phyloP scores from a whole-genome alignment of 805 yeast genomes.

The Barnettozyma populi region DNA sequence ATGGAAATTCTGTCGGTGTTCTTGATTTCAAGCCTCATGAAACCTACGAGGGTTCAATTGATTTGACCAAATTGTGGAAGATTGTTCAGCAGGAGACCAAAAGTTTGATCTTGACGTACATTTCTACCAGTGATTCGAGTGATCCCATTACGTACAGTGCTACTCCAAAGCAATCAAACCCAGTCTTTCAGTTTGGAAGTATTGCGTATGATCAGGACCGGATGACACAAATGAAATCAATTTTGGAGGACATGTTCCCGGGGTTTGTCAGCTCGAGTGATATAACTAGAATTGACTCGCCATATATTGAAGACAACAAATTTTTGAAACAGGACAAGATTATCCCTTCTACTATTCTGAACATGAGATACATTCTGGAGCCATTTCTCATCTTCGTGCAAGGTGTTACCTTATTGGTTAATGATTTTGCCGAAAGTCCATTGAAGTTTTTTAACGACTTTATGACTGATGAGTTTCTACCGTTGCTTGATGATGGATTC shows the following conservation, averaged over 20 bases:
- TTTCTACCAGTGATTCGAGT: constrained; percentile 13
- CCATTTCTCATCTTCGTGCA: constrained; percentile 65
- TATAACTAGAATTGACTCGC: constrained; percentile 31
- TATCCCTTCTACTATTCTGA: constrained; percentile 66
- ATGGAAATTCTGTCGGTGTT: neutral
- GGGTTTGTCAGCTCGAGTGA: constrained; percentile 45
- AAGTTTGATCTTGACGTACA: constrained; percentile 18
- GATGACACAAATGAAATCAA: constrained; percentile 36
- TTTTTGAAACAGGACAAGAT: constrained; percentile 56
- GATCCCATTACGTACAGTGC: constrained; percentile 1
- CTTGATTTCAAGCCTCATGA: neutral
- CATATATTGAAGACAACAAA: constrained; percentile 57
- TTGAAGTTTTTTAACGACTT: constrained; percentile 52
- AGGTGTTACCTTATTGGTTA: constrained; percentile 43
- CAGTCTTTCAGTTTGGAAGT: constrained; percentile 33
- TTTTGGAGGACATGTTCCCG: constrained; percentile 63
- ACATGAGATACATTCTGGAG: constrained; percentile 74
- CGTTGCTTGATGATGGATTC: constrained; percentile 56
- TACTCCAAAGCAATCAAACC: constrained; percentile 10
- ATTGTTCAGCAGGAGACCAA: constrained; percentile 16
- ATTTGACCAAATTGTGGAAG: constrained; percentile 15
- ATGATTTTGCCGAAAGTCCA: constrained; percentile 28
- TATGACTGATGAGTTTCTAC: constrained; percentile 59
- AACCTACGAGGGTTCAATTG: constrained; percentile 3
- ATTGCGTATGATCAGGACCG: constrained; percentile 31